A percentile compares a stretch with the other conserved stretches of the same genome.
Conservation (phyloP, 2,329 filamentous ascomycete species). For the Paraphoma chrysanthemicola region DNA sequence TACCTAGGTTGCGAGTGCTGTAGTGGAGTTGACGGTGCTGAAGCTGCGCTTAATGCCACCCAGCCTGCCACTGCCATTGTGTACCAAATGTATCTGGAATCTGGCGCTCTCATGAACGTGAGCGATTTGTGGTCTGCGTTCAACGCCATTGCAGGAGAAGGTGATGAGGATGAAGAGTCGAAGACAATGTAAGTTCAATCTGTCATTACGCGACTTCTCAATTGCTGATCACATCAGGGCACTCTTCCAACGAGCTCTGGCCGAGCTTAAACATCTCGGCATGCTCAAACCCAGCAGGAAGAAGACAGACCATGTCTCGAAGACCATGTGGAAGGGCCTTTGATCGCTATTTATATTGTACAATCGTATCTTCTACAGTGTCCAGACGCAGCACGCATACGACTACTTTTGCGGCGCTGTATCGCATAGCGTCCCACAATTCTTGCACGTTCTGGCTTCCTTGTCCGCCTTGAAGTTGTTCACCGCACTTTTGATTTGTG, state of each 20-base stretch:
- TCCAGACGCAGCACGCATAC: not conserved
- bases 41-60: constrained; percentile 60
- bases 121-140: constrained; percentile 83
- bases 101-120: constrained; percentile 77
- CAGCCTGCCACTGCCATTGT: constrained; percentile 75
- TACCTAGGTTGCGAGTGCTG: constrained; percentile 80
- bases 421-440: constrained; percentile 79
- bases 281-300: constrained; percentile 89
- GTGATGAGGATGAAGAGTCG: constrained; percentile 53
- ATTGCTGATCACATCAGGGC: constrained; percentile 54
- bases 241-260: constrained; percentile 83
- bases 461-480: constrained; percentile 77
- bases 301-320: constrained; percentile 90
- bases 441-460: constrained; percentile 74
- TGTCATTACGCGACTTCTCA: not conserved
- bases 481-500: constrained; percentile 92
- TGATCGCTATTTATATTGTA: constrained; percentile 33
- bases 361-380: constrained; percentile 7
- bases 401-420: constrained; percentile 60
- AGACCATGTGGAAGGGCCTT: constrained; percentile 81
- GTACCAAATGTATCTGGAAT: constrained; percentile 81
- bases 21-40: constrained; percentile 47
- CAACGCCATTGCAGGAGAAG: constrained; percentile 65
- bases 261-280: constrained; percentile 84
- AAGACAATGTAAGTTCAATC: constrained; percentile 54